Base-by-base conservation (phyloP, 2,329 filamentous ascomycete species). In the Fusarium verticillioides region DNA sequence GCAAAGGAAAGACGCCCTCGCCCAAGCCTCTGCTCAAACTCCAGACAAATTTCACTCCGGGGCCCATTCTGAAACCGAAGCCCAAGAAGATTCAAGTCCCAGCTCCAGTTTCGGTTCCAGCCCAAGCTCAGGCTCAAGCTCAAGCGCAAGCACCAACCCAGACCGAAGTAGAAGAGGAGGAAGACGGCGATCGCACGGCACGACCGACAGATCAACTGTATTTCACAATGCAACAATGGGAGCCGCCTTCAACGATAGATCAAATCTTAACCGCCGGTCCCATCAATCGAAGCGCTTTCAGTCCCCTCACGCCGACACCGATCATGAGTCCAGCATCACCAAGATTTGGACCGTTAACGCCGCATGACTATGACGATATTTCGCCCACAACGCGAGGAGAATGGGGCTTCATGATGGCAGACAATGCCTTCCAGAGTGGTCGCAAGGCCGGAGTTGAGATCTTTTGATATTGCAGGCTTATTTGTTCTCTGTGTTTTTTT, bases 361-460 rank as follows among this genome's bases (percentile, higher is more conserved):
- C 89, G 3, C 89, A 90, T 70, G 85, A 82, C 12, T 89, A 88
- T 70, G 89, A 90, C 26, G 90, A 92, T 75, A 88, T 91, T 62
- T 90, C 88, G 56, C 90, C 90, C 10, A 86, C 88, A 30, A 91
- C 90, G 13, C 84, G 87, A 44, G 88, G 88, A 9, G 90, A 91
- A 79, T 92, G 90, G 90, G 87, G 88, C 0, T 89, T 89, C 75
- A 79, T 92, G 73, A 88, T 90, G 82, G 82, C 84, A 44, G 86
- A 86, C 7, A 83, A 84, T 34, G 82, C 81, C 32, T 84, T 85
- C 70, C 82, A 81, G 49, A 81, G 79, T 40, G 83, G 81, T 21
- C 84, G 83, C 74, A 88, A 81, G 44, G 88, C 82, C 6, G 83
- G 83, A 7, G 86, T 91, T 86, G 81, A 84, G 63, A 75, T 69